Evolutionary conservation across 176 grass and related monocot species (phyloP).

Genomic region (maize (Zea mays)): Zm-B73-REFERENCE-NAM-5.0 NC_050103.1:174823001-174823500

Average conservation of each 20-base stretch:
- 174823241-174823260: too few relatives aligned
- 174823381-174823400: conserved; percentile 26
- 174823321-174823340: conserved; percentile 42
- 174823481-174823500: conserved; percentile 50
- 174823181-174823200: not conserved
- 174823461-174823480: conserved; percentile 18
- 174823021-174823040: not conserved
- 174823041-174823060: not conserved
- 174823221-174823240: not conserved
- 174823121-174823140: not conserved
- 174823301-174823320: conserved; percentile 43
- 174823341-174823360: conserved; percentile 29
- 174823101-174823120: not conserved
- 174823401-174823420: conserved; percentile 16
- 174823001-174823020: not conserved
- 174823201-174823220: conserved; percentile 1
- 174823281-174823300: not conserved
- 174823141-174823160: not conserved
- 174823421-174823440: conserved; percentile 18
- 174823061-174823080: too few relatives aligned
- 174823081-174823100: too few relatives aligned
- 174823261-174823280: conserved; percentile 30
- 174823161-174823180: not conserved
- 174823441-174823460: too few relatives aligned
- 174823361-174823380: conserved; percentile 21